Base-by-base conservation (phyloP, 768 basidiomycete species). In the Boletus subcaerulescens region DNA sequence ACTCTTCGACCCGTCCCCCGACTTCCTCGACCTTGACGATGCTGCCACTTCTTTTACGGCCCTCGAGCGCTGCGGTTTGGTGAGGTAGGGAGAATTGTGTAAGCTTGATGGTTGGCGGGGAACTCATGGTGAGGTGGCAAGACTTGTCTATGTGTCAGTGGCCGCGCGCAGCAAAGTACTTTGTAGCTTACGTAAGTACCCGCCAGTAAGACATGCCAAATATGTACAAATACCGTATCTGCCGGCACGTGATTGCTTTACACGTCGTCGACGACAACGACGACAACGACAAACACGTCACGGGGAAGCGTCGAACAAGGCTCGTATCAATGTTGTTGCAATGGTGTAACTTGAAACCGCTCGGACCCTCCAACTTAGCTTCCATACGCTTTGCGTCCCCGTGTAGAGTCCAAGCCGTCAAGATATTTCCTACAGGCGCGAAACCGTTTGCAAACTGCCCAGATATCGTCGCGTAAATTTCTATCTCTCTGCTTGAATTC, bases 11-110 rank as follows among this genome's bases (percentile, higher is more conserved):
- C 48, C 85, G 77, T 65, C 83, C 85, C 41, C 85, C 87, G 56
- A 93, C 82, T 65, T 89, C 79, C 71, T 93, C 91, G 50, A 93
- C 89, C 71, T 91, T 91, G 74, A 93, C 85, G 60, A 93, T 77
- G 65, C 89, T 91, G 53, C 77, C 79, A 49, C 86, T 87, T 45
- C 89, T 78, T n/a, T 71, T 75, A 14, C 86, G 76, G 35, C 78
- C 73, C 55, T 76, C 74, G 39, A 77, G 52, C 22, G 74, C 53
- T 8, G 67, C 51, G 20, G 66, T 59, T 29, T 69, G 56, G 66
- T 57, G 70, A 39, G 50, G 69, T 51, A 61, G 67, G 57, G 55
- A 64, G 55, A 84, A 70, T 14, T 75, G 72, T 6, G 85, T 81
- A 33, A 86, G 76, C 60, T 80, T 82, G 61, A 84, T 77, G 57